Conservation (phyloP, 768 basidiomycete species). For the Mycena leptocephala region DNA sequence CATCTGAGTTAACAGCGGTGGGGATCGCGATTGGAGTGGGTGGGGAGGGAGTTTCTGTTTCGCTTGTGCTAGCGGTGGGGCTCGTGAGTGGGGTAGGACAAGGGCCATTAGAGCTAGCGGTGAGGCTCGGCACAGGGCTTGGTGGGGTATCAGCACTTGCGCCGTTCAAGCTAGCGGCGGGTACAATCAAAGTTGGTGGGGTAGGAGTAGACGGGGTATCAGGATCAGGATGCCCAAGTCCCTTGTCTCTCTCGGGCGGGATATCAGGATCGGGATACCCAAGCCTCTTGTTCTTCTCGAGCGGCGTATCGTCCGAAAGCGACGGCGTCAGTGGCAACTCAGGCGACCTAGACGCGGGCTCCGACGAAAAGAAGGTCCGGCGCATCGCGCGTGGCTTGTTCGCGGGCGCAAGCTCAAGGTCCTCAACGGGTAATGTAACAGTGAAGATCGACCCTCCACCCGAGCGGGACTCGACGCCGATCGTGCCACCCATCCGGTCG, state of each 20-base stretch:
- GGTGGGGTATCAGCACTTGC: no score
- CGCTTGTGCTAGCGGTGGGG: not conserved
- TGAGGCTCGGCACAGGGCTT: no score
- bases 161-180: no score
- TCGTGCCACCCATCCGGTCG: constrained; percentile 22
- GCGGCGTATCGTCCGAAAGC: not conserved
- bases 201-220: not conserved
- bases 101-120: no score
- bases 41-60: not conserved
- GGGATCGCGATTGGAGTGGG: not conserved
- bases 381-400: not conserved
- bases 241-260: no score
- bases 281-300: not conserved
- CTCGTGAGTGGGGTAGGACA: not conserved
- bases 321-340: not conserved
- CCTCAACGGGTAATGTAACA: constrained; percentile 10
- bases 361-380: not conserved
- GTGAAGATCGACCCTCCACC: constrained; percentile 22
- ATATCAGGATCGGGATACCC: not conserved
- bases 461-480: constrained; percentile 15
- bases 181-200: no score
- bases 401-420: not conserved
- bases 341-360: not conserved
- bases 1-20: no score
- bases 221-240: no score